A percentile compares a stretch with the other conserved stretches of the same genome.
Evolutionary conservation across 768 basidiomycete species (phyloP).

Genomic region (Butyriboletus loyo): DNA sequence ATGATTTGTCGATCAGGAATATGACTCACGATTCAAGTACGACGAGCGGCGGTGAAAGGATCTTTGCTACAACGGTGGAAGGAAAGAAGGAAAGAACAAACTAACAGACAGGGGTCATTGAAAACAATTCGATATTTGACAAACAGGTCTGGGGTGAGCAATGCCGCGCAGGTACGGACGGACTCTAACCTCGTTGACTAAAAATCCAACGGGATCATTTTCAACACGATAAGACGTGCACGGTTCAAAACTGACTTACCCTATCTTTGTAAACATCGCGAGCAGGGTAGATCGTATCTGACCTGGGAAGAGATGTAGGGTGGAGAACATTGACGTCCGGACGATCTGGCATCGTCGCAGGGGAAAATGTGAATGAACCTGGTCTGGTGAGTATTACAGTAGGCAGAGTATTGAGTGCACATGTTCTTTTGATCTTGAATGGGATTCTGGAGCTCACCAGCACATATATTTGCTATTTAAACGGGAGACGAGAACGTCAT

Average conservation of each 20-base stretch:
- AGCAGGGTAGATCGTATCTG: constrained; percentile 5
- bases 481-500: background rate
- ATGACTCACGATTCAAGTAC: background rate
- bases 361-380: background rate
- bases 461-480: constrained; percentile 21
- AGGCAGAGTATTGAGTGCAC: constrained; percentile 10
- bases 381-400: background rate
- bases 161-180: background rate
- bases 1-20: background rate
- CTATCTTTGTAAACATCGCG: constrained; percentile 1
- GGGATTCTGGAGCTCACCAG: constrained; percentile 4
- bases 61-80: background rate
- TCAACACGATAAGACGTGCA: background rate
- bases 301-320: fast-evolving
- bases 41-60: background rate
- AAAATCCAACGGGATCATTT: background rate
- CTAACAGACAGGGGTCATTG: background rate
- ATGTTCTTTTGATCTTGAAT: constrained; percentile 11
- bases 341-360: background rate
- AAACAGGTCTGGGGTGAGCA: background rate
- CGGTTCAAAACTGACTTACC: background rate
- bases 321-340: background rate
- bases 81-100: background rate
- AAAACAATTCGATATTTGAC: background rate
- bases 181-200: background rate